Base-by-base conservation (phyloP, 2,329 filamentous ascomycete genomes). In the Orbilia quercus region DNA sequence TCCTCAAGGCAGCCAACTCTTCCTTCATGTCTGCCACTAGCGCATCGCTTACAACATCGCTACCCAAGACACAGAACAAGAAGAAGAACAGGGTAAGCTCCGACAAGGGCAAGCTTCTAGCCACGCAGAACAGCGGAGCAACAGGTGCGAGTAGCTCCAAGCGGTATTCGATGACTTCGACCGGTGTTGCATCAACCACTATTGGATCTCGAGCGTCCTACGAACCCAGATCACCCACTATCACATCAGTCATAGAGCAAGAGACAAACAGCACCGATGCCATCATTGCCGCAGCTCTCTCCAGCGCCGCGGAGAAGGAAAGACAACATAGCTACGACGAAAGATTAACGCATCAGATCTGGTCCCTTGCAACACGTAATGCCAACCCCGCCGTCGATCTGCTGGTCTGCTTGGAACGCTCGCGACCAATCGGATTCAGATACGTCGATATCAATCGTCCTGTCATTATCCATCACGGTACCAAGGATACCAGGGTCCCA, bases 381-480 rank as follows among this genome's bases (percentile, higher is more conserved):
- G 92, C 93, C 1, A 98, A 99, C 79, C 95, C 95, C 0, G 94
- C 95, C 0, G 91, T 96, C 0, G 95, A 99, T 80, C 83, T 99
- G 16, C 84, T 99, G 0, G 91, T 97, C 4, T 99, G 95, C 79
- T 84, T 99, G 1, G 95, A 99, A 81, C 88, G 95, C 20, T 87
- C 91, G 25, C 92, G 96, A 78, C 89, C 91, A 0, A 96, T 99
- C 77, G 95, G 95, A 0, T 99, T 99, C 82, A 88, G 93, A 54
- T 99, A 99, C 79, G 94, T 96, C 16, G 95, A 99, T 79, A 96
- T 99, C 76, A 96, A 90, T 4, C 87, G 92, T 7, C 87, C 91
- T 0, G 91, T 98, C 0, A 90, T 97, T 22, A 96, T 99, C 76
- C 94, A 97, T 78, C 95, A 99, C 80, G 95, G 95, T 38, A 91